Evolutionary conservation across 345 rosid genomes (phyloP), one percentile per base, ranked within the genome.

Genomic region (Cardamine resedifolia): DNA sequence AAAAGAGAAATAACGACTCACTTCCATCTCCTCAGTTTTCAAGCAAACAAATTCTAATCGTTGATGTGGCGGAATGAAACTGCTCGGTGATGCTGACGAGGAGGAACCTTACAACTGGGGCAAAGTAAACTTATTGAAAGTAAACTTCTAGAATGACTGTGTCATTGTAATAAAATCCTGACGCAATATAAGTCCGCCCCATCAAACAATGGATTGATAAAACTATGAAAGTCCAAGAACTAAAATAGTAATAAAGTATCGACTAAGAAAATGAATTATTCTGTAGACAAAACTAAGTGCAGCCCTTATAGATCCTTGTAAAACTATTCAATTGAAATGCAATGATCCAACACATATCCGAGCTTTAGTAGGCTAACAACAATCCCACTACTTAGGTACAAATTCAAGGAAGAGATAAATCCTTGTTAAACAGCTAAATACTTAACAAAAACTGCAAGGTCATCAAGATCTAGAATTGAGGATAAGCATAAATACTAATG

Each of bases 21-120:
- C 49, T 34, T 51, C 71, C 71, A 66, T 66, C 49, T 66, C 59
- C 59, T 64, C 44, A 33, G 57, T 19, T 48, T 48, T 20, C 30
- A 27, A 63, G 39, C 36, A 44, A 27, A 18, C 11, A 16, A 26
- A 27, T 63, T 63, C 52, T 0, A 44, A 30, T 44, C 1, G 11
- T 64, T 19, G 43, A 21, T 8, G 31, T 21, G 4, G 18, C 49
- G 14, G 4, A 26, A 11, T 14, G 16, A 64, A 47, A 60, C 4
- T 23, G 19, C 50, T 39, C 4, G n/a, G 41, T 28, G 55, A 16
- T 6, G 14, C 39, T 4, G 23, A 47, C 5, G 9, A 64, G 5
- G 16, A 45, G 28, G 43, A 64, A 28, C 31, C 55, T 63, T 18
- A 18, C 1, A 12, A 45, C 9, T 41, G 23, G 38, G 16, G 36